Evolutionary conservation across 805 yeast species (phyloP), one percentile per base, ranked within the genome.

Genomic region (Wickerhamiella parazyma): DNA sequence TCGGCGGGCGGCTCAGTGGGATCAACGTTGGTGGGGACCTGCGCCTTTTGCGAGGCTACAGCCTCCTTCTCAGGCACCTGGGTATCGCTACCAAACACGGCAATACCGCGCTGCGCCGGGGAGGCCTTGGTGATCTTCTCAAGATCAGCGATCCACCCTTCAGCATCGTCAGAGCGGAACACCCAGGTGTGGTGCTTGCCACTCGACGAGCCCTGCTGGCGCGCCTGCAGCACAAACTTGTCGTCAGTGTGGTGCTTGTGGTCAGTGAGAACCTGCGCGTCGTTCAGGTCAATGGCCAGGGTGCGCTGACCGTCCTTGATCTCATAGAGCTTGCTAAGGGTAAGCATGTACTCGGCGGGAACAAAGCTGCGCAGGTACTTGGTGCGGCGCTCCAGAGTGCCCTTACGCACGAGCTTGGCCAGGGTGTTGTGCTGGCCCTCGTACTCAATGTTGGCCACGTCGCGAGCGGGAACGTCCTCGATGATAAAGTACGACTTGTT

Each of bases 301-400:
- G 44, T 51, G n/a, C 55, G 58, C 36, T 47, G 37, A 33, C 48
- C 49, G 25, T 48, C 47, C 65, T 86, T 87, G 64, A 89, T 83
- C 64, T 89, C 98, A 59, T 91, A 97, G 45, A 89, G 65, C 55
- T 75, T 86, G 45, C 78, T 77, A 25, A 95, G 81, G 2, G 98
- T 37, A 38, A 44, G 40, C 31, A 44, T 33, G 36, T 46, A 44
- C n/a, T 81, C 91, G 3, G 91, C 94, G 49, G 77, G 72, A 3
- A 94, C 75, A 62, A 86, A 91, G n/a, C 89, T 80, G 66, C 87
- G 87, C 51, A 91, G 68, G 59, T 76, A 87, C 67, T 89, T 89
- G 6, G 96, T 83, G 55, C 94, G 72, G 60, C 95, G 73, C 61
- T 91, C 97, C 49, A 89, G 68, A 50, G 69, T 73, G 2, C 96